Base-by-base conservation (phyloP, 208 protist species). In the Trypanosoma lewisi region DNA sequence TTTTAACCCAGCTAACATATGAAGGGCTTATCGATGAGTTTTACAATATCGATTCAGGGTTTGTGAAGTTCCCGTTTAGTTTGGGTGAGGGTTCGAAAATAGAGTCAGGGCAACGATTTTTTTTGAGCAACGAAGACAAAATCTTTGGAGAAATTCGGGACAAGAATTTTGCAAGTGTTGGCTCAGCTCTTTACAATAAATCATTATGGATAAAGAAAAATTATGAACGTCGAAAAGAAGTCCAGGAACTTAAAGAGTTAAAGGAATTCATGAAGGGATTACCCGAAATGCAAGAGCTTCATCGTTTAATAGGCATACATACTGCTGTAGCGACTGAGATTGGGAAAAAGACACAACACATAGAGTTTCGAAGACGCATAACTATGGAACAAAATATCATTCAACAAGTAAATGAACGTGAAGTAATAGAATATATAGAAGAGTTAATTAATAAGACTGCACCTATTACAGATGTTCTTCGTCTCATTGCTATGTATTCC, bases 1-100 rank as follows among this genome's bases (percentile, higher is more conserved):
- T 95, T 11, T 66, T 97, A 67, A 91, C 85, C 9, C 89, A 97
- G 73, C 68, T 89, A 0, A 97, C 93, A 3, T 97, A 97, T 69
- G 89, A 96, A 58, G 93, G 93, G 21, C 64, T 97, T 17, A 75
- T 97, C 12, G 90, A 95, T 64, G 87, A 96, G 59, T 31, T 93
- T 33, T 96, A 89, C 59, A 67, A 42, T 19, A 82, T 97, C 53
- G 64, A 84, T 48, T 67, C 70, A 52, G 70, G 85, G 23, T 61
- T 79, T 54, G 79, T 80, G 0, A 59, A 37, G 2, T 86, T 95
- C 53, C 89, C 89, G 14, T 94, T 94, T 62, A 75, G 65, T 63
- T 59, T 93, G 4, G 75, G 78, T 25, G 84, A 89, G 27, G 77
- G 67, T 42, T 78, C 63, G 30, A 67, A 70, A 33, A n/a, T 71